Evolutionary conservation across 2,329 filamentous ascomycete genomes (phyloP), one percentile per base, ranked within the genome.

Genomic region (Ustulina deusta): DNA sequence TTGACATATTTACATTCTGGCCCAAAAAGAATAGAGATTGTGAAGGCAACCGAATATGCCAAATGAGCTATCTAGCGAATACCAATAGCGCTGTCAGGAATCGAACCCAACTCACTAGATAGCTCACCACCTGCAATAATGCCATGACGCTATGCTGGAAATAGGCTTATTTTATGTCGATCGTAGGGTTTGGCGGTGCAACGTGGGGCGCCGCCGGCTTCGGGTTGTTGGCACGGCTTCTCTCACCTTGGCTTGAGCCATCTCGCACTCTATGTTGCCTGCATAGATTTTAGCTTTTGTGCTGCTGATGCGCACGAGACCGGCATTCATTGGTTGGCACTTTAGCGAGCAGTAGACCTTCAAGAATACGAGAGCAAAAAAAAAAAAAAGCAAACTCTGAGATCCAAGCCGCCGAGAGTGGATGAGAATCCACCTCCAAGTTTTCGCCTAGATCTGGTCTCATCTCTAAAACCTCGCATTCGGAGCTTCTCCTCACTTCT

Each of bases 171-270:
- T 27, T 61, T 38, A 20, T 57, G 61, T 27, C 34, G 52, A 68
- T 68, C 65, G 62, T 44, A 61, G 59, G 61, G n/a, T 42, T 54
- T 48, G 44, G 38, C n/a, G 29, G 54, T 25, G 60, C 34, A 60
- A 55, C 54, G 55, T 56, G 59, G 60, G 64, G 29, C 7, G 29
- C 40, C 49, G 34, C 61, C 49, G 38, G 49, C 48, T 52, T 63
- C 42, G 52, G 59, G 29, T 20, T 22, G 48, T 54, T 49, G 32
- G 52, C 36, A 22, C 55, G 15, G 38, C 55, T 42, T 44, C 25
- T 44, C 38, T 27, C 34, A 22, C 55, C 48, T 52, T n/a, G 22
- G 17, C 34, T n/a, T 61, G 10, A n/a, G 13, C 46, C 29, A 61
- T 38, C 20, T 32, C 20, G 27, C 27, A 7, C 38, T 25, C 20